phyloP scores from a whole-genome alignment of 2,329 filamentous ascomycete species.

The Colletotrichum plurivorum region DNA sequence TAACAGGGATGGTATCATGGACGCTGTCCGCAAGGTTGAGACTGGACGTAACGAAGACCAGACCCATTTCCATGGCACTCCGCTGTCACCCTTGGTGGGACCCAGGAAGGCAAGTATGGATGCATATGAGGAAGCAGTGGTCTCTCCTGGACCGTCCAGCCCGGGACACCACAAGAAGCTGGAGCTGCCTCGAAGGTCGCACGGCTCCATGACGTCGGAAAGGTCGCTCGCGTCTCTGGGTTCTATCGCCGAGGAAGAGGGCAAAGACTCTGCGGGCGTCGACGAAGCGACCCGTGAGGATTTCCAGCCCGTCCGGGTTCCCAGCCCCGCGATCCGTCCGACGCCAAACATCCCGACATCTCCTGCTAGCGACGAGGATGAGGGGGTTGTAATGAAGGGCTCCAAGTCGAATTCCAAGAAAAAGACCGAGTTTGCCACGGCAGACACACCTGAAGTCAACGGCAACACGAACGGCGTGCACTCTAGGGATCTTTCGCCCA shows the following conservation, averaged over 20 bases:
- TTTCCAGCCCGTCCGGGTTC: conserved; percentile 43
- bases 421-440: background rate
- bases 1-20: conserved; percentile 59
- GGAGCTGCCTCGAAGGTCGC: conserved; percentile 46
- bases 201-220: conserved; percentile 47
- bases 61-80: conserved; percentile 52
- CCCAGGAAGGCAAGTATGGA: conserved; percentile 54
- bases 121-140: conserved; percentile 50
- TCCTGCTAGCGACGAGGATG: conserved; percentile 56
- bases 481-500: conserved; percentile 16
- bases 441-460: conserved; percentile 19
- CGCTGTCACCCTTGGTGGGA: conserved; percentile 53
- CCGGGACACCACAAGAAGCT: conserved; percentile 49
- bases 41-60: conserved; percentile 59
- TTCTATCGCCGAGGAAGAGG: conserved; percentile 60
- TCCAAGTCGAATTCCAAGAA: conserved; percentile 38
- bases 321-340: conserved; percentile 47
- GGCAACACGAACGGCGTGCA: conserved; percentile 31
- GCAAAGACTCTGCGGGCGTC: conserved; percentile 39
- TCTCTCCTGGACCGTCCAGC: conserved; percentile 53
- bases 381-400: conserved; percentile 54
- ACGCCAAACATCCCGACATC: conserved; percentile 42
- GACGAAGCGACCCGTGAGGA: conserved; percentile 36
- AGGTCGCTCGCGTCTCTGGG: conserved; percentile 58
- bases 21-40: conserved; percentile 61